Percentiles rank a stretch among this genome's conserved stretches.
phyloP scores from a whole-genome alignment of 768 basidiomycete species.

The Collybia nuda region DNA sequence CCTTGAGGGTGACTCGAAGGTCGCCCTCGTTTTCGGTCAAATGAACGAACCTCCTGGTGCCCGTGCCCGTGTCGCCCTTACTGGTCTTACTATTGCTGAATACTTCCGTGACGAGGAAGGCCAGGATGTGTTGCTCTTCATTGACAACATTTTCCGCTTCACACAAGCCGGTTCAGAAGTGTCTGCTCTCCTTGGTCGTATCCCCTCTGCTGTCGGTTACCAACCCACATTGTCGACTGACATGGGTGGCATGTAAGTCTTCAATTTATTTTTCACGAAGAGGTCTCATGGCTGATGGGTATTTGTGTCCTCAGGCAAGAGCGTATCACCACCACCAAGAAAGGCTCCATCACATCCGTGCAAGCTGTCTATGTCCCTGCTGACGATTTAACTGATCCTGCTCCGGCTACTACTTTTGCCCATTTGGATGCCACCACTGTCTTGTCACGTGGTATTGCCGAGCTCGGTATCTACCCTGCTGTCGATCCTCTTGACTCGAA shows the following conservation, averaged over 20 bases:
- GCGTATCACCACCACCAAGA: slow-evolving; percentile 99
- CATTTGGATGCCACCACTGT: slow-evolving; percentile 99
- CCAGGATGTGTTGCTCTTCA: slow-evolving; percentile 99
- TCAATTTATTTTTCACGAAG: slow-evolving; percentile 3
- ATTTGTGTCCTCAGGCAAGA: slow-evolving; percentile 80
- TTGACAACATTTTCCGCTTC: slow-evolving; percentile 99
- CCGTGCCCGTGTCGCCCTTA: slow-evolving; percentile 99
- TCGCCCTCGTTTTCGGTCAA: slow-evolving; percentile 99
- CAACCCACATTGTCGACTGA: slow-evolving; percentile 99
- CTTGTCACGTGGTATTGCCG: slow-evolving; percentile 98
- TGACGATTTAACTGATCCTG: slow-evolving; percentile 99
- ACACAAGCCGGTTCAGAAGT: slow-evolving; percentile 99
- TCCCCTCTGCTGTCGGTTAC: slow-evolving; percentile 99
- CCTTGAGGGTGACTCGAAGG: slow-evolving; percentile 99
- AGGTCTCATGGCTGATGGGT: background rate
- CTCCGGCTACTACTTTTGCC: slow-evolving; percentile 99
- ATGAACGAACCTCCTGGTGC: slow-evolving; percentile 99
- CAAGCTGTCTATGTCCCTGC: slow-evolving; percentile 99
- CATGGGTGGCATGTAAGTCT: slow-evolving; percentile 97
- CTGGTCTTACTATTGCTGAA: slow-evolving; percentile 98
- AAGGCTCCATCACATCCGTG: slow-evolving; percentile 99
- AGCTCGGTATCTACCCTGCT: slow-evolving; percentile 99
- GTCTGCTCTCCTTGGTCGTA: slow-evolving; percentile 99
- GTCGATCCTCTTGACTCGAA: slow-evolving; percentile 99
- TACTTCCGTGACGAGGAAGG: slow-evolving; percentile 99